Percentiles rank a stretch among this genome's conserved stretches.
Conservation (phyloP, 441 rosid genomes). For the Macaranga tanarius region DNA sequence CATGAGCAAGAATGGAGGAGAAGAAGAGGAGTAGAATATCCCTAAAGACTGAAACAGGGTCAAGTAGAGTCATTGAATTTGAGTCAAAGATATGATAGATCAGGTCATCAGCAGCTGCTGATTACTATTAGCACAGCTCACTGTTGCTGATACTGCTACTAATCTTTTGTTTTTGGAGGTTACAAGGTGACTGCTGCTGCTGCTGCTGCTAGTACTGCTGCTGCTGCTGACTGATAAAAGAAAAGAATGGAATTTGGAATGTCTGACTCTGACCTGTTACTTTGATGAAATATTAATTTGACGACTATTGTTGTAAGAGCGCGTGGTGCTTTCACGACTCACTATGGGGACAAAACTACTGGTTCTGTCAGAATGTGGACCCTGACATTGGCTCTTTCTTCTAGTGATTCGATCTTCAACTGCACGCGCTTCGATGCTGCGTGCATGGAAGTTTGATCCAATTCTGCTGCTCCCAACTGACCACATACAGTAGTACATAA, state of each 20-base stretch:
- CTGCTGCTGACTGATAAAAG: not conserved
- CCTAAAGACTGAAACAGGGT: not conserved
- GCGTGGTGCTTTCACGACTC: slow-evolving; percentile 31
- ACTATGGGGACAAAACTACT: slow-evolving; percentile 41
- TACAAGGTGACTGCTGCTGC: no score
- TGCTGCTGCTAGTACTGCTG: not conserved
- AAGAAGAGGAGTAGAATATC: not conserved
- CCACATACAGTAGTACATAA: no score
- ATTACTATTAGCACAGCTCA: not conserved
- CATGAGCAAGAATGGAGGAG: not conserved
- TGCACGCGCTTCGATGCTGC: slow-evolving; percentile 40
- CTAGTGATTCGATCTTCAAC: slow-evolving; percentile 23
- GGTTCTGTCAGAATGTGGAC: slow-evolving; percentile 45
- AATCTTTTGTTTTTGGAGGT: no score
- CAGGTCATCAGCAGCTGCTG: no score
- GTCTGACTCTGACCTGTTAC: not conserved
- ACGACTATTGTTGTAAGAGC: slow-evolving; percentile 1
- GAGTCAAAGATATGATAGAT: not conserved
- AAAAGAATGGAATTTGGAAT: slow-evolving; percentile 6
- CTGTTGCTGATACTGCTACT: not conserved
- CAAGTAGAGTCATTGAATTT: no score
- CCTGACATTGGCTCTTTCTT: slow-evolving; percentile 25
- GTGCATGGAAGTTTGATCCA: slow-evolving; percentile 25
- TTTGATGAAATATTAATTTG: not conserved
- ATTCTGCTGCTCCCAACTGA: no score